Conservation (phyloP, 306 rosid species). For the Rosa lucieae region DNA sequence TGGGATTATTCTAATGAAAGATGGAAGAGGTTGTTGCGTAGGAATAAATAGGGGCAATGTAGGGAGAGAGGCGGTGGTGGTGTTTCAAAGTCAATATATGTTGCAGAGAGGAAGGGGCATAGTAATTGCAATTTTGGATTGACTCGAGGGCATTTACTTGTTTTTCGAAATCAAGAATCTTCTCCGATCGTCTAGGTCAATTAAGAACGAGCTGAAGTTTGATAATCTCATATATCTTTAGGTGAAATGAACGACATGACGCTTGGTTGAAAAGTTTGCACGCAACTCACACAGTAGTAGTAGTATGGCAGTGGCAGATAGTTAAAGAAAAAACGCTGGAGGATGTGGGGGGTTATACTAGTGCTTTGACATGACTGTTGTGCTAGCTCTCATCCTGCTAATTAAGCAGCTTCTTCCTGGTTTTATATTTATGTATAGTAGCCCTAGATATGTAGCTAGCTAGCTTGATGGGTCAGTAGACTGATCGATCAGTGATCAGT, state of each 20-base stretch:
- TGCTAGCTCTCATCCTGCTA: background rate
- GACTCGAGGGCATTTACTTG: conserved; percentile 91
- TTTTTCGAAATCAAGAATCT: conserved; percentile 6
- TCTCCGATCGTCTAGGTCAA: conserved; percentile 4
- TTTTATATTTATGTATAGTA: background rate
- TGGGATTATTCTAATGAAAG: conserved; percentile 68
- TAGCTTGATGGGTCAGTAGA: conserved; percentile 6
- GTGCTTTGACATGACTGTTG: background rate
- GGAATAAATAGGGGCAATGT: conserved; percentile 58
- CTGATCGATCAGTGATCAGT: background rate
- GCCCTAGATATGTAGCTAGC: background rate
- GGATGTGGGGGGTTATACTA: background rate
- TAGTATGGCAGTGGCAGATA: conserved; percentile 1
- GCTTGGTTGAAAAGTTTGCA: background rate
- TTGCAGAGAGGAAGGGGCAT: conserved; percentile 1
- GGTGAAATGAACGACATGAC: conserved; percentile 9
- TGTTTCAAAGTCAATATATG: conserved; percentile 69
- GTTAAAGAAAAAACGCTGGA: background rate
- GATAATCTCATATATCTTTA: background rate
- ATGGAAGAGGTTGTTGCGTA: conserved; percentile 68
- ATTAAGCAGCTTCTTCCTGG: background rate
- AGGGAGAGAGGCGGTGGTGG: conserved; percentile 18
- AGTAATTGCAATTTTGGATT: conserved; percentile 92
- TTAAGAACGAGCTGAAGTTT: background rate
- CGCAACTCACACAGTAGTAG: conserved; percentile 2